Evolutionary conservation across 208 protist species (phyloP).

Genomic region (Trypanosoma congolense): DNA sequence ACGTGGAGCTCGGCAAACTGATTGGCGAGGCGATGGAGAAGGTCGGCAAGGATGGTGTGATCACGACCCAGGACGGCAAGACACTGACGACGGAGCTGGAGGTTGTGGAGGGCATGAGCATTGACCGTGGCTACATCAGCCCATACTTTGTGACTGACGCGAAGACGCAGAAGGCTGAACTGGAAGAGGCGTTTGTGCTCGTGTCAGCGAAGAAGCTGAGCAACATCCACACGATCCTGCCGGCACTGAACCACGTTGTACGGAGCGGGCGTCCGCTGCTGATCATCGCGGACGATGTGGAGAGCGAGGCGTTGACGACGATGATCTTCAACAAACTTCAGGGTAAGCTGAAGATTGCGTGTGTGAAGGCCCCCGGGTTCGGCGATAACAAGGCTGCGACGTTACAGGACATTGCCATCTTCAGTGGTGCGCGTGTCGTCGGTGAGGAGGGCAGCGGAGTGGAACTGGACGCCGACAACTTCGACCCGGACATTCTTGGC

Average conservation of each 20-base stretch:
- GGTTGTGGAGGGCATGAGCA: slow-evolving; percentile 97
- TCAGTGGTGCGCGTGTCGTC: slow-evolving; percentile 93
- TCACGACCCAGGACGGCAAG: slow-evolving; percentile 99
- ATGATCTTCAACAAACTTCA: slow-evolving; percentile 87
- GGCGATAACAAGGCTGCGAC: slow-evolving; percentile 98
- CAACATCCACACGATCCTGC: slow-evolving; percentile 84
- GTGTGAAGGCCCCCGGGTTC: slow-evolving; percentile 98
- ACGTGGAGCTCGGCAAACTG: slow-evolving; percentile 96
- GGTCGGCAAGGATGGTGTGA: slow-evolving; percentile 98
- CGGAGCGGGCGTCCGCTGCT: slow-evolving; percentile 90
- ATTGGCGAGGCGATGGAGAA: slow-evolving; percentile 98
- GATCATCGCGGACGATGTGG: slow-evolving; percentile 99
- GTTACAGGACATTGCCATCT: slow-evolving; percentile 98
- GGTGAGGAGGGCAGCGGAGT: slow-evolving; percentile 90
- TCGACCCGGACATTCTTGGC: slow-evolving; percentile 71
- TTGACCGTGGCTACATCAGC: slow-evolving; percentile 97
- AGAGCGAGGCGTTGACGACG: slow-evolving; percentile 94
- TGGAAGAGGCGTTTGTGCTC: slow-evolving; percentile 95
- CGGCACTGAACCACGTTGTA: slow-evolving; percentile 87
- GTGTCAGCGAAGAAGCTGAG: slow-evolving; percentile 96
- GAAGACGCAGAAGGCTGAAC: slow-evolving; percentile 95
- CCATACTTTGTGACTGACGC: slow-evolving; percentile 98
- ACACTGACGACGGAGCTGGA: slow-evolving; percentile 97
- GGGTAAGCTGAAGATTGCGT: slow-evolving; percentile 83
- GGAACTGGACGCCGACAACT: slow-evolving; percentile 74